Evolutionary conservation across 2,329 filamentous ascomycete species (phyloP).

Genomic region (Hansfordia pulvinata): DNA sequence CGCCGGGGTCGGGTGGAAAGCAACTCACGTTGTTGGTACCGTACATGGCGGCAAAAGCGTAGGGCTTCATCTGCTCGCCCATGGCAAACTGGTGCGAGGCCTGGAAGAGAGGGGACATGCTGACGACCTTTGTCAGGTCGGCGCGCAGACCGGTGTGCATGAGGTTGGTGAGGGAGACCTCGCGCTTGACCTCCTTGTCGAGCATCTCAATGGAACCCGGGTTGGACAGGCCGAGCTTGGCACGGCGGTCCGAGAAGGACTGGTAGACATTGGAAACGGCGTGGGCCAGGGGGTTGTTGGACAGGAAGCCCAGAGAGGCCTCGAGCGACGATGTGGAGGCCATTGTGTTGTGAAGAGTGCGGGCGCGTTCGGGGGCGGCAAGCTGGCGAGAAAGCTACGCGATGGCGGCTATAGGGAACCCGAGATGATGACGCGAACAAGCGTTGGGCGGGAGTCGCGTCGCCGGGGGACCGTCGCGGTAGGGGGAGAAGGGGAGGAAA

Average conservation of each 20-base stretch:
- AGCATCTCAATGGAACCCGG: constrained; percentile 86
- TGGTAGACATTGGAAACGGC: constrained; percentile 65
- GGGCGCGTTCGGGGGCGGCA: too few relatives aligned
- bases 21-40: constrained; percentile 74
- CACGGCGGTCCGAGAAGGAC: constrained; percentile 74
- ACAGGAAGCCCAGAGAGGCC: constrained; percentile 50
- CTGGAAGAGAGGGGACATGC: constrained; percentile 87
- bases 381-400: too few relatives aligned
- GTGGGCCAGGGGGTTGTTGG: constrained; percentile 58
- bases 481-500: too few relatives aligned
- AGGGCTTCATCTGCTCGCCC: constrained; percentile 85
- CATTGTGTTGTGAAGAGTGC: constrained; percentile 25
- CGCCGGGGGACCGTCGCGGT: too few relatives aligned
- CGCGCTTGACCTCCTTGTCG: constrained; percentile 83
- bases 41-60: constrained; percentile 88
- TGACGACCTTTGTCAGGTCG: constrained; percentile 93
- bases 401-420: too few relatives aligned
- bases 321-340: constrained; percentile 27
- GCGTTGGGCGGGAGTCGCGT: too few relatives aligned
- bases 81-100: constrained; percentile 94
- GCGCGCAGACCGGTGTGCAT: constrained; percentile 95
- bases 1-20: too few relatives aligned
- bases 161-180: constrained; percentile 91
- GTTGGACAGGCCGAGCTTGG: constrained; percentile 77
- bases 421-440: too few relatives aligned